These are phyloP conservation scores for Mangifera indica DNA, from an alignment of 345 rosid species.

Conservation along the genomic window DNA sequence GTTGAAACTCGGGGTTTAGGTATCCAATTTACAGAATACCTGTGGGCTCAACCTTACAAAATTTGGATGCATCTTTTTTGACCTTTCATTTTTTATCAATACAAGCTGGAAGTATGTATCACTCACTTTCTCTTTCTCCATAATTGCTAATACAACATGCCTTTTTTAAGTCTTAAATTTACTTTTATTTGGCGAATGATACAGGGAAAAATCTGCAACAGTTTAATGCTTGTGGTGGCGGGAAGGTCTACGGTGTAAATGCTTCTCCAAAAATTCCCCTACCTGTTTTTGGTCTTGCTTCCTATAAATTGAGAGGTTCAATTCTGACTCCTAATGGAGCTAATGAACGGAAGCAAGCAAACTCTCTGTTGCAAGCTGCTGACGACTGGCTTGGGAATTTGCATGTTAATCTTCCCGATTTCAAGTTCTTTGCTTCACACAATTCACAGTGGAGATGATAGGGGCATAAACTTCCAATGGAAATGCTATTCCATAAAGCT, in stretches of 20 bases:
- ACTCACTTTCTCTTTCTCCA: constrained; percentile 19
- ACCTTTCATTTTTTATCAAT: constrained; percentile 78
- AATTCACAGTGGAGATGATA: constrained; percentile 43
- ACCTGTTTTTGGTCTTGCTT: constrained; percentile 71
- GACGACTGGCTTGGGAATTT: constrained; percentile 45
- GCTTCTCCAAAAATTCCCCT: constrained; percentile 42
- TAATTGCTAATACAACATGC: not conserved
- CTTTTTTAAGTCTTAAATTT: not conserved
- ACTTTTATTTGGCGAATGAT: constrained; percentile 12
- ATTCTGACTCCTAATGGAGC: constrained; percentile 46
- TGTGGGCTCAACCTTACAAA: constrained; percentile 64
- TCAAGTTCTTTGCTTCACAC: constrained; percentile 47
- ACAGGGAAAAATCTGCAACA: constrained; percentile 41
- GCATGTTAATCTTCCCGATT: constrained; percentile 57
- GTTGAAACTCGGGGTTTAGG: constrained; percentile 43
- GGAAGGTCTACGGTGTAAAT: constrained; percentile 37
- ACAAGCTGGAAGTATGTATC: constrained; percentile 40
- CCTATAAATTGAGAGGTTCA: constrained; percentile 65
- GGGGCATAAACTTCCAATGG: constrained; percentile 2
- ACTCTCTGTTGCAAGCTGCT: constrained; percentile 42
- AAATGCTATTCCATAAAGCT: constrained; percentile 1
- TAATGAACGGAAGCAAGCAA: constrained; percentile 41
- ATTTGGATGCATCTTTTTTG: constrained; percentile 75
- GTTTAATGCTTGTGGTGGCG: constrained; percentile 20
- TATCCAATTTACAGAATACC: constrained; percentile 92